Evolutionary conservation across 805 yeast species (phyloP).

Genomic region (Hemisphaericaspora nanyangensis): DNA sequence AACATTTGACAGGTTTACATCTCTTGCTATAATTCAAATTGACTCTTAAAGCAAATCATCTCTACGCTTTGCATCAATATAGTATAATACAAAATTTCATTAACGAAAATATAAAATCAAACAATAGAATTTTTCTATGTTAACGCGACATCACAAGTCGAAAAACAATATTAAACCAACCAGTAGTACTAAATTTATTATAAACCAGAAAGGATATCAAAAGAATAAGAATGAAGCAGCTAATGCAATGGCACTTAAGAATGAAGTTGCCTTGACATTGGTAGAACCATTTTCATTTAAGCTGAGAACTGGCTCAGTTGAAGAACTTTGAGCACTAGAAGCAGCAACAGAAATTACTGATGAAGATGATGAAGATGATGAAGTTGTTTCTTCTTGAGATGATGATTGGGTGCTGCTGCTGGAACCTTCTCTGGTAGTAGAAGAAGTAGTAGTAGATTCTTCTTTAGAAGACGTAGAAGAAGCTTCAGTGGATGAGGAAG

Average conservation of each 20-base stretch:
- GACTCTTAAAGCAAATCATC: too few relatives aligned
- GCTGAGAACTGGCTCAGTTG: slow-evolving; percentile 55
- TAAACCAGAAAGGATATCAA: background rate
- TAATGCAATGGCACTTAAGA: slow-evolving; percentile 2
- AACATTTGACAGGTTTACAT: too few relatives aligned
- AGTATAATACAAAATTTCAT: too few relatives aligned
- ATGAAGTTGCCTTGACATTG: background rate
- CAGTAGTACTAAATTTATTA: background rate
- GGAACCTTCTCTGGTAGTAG: slow-evolving; percentile 1
- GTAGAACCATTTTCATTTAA: slow-evolving; percentile 1
- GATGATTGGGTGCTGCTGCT: slow-evolving; percentile 3
- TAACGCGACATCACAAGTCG: too few relatives aligned
- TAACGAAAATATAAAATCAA: too few relatives aligned
- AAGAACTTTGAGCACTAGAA: slow-evolving; percentile 4
- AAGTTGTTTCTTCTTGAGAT: background rate
- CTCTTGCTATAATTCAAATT: too few relatives aligned
- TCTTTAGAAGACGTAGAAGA: background rate
- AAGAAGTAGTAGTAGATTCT: background rate
- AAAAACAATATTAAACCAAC: too few relatives aligned
- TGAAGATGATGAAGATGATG: background rate
- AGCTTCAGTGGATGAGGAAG: background rate
- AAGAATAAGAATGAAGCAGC: slow-evolving; percentile 1
- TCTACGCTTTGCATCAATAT: too few relatives aligned
- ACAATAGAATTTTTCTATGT: too few relatives aligned
- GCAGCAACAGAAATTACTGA: background rate